phyloP scores from a whole-genome alignment of 2,329 filamentous ascomycete genomes.

The Fusarium sp. region DNA sequence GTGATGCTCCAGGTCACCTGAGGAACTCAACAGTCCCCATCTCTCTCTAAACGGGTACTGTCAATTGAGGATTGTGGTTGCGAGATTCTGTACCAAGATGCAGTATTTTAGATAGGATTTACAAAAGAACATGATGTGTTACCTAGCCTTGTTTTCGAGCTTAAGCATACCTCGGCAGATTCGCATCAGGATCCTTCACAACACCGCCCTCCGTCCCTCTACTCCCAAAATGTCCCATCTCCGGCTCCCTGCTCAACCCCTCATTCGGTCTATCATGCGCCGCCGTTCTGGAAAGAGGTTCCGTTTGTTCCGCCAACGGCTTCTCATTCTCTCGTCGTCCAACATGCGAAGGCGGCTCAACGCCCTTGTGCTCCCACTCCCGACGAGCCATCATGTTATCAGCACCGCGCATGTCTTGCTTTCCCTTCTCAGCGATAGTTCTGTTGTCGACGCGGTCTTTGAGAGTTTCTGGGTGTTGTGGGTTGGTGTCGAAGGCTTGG shows the following conservation, averaged over 20 bases:
- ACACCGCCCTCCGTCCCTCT: not conserved
- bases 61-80: not conserved
- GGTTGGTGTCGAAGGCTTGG: constrained; percentile 29
- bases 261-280: constrained; percentile 7
- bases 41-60: too few species aligned
- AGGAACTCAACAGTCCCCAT: not conserved
- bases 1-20: not conserved
- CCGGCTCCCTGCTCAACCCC: constrained; percentile 8
- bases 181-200: not conserved
- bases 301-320: not conserved
- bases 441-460: constrained; percentile 7
- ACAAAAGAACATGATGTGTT: not conserved
- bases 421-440: constrained; percentile 27
- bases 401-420: constrained; percentile 17
- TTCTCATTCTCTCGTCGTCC: not conserved
- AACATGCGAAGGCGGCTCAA: constrained; percentile 1
- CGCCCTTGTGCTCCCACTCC: constrained; percentile 29
- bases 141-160: not conserved
- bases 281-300: not conserved
- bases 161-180: not conserved
- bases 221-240: constrained; percentile 11
- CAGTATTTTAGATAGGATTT: accelerated
- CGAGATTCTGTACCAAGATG: not conserved
- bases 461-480: constrained; percentile 10
- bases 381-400: constrained; percentile 33